Percentiles rank a stretch among this genome's conserved stretches.
These are phyloP conservation scores for Monosporascus ibericus DNA, from an alignment of 2,329 filamentous ascomycete species.

Conservation along the genomic window DNA sequence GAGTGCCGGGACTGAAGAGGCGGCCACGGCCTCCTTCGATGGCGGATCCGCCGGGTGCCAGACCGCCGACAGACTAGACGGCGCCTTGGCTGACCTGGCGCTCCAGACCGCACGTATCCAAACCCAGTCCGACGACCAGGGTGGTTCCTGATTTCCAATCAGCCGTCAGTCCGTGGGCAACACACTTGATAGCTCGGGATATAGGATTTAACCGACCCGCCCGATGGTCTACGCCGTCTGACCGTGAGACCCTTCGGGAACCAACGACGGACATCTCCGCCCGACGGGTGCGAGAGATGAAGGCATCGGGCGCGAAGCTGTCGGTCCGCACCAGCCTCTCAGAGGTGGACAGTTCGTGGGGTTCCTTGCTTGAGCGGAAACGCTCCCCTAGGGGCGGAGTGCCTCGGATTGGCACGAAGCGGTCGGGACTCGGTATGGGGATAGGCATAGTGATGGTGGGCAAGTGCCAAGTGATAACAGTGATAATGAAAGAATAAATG, in stretches of 20 bases:
- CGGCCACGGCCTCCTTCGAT: conserved; percentile 59
- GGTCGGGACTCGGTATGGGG: conserved; percentile 30
- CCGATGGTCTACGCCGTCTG: conserved; percentile 21
- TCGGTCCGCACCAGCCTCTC: conserved; percentile 41
- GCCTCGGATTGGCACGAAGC: conserved; percentile 44
- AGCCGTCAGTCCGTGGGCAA: neutral
- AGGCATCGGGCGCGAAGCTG: conserved; percentile 36
- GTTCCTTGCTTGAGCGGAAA: conserved; percentile 38
- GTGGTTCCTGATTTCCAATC: neutral
- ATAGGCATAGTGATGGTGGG: conserved; percentile 17
- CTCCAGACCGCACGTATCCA: conserved; percentile 21
- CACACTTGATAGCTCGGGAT: too few relatives aligned
- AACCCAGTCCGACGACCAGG: neutral
- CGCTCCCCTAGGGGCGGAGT: conserved; percentile 32
- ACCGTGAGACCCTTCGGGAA: conserved; percentile 18
- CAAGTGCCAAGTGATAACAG: neutral
- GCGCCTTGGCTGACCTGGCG: conserved; percentile 59
- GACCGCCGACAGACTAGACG: conserved; percentile 73
- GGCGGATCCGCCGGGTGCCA: conserved; percentile 48
- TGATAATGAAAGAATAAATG: neutral
- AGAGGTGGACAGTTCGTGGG: conserved; percentile 33
- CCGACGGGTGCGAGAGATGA: conserved; percentile 28
- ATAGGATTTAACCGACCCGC: conserved; percentile 13
- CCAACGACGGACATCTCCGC: conserved; percentile 19
- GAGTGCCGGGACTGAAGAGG: conserved; percentile 63